A percentile compares a stretch with the other conserved stretches of the same genome.
These are phyloP conservation scores for Betula pendula DNA, from an alignment of 306 rosid species.

Conservation along the genomic window DNA sequence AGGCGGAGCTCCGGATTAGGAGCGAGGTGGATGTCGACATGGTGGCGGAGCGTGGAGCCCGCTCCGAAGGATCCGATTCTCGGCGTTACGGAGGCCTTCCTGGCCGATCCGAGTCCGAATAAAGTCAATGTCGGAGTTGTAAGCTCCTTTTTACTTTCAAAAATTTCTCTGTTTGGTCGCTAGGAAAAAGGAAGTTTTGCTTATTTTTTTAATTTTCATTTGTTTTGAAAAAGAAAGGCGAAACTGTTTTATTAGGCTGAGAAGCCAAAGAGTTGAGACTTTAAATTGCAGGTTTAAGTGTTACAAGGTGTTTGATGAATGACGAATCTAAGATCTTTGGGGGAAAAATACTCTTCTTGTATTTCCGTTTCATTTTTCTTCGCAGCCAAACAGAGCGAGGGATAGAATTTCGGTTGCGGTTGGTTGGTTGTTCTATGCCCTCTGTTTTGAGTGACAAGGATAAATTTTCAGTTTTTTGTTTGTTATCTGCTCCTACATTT, in stretches of 20 bases:
- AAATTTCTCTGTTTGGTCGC: not conserved
- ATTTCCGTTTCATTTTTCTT: not conserved
- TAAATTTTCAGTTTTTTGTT: not conserved
- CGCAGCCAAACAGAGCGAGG: not conserved
- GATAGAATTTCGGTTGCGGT: not conserved
- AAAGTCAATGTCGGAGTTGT: slow-evolving; percentile 98
- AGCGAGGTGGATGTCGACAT: slow-evolving; percentile 65
- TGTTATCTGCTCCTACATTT: not conserved
- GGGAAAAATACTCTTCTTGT: not conserved
- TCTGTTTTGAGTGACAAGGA: not conserved
- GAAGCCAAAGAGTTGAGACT: not conserved
- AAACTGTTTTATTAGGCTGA: slow-evolving; percentile 15
- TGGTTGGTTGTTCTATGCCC: not conserved
- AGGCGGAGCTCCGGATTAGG: slow-evolving; percentile 48
- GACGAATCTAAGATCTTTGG: not conserved
- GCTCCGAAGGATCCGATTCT: slow-evolving; percentile 98
- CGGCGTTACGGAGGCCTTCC: slow-evolving; percentile 95
- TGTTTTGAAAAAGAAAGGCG: not conserved
- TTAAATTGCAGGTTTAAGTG: not conserved
- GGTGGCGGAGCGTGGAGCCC: slow-evolving; percentile 76
- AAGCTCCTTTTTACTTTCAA: slow-evolving; percentile 34
- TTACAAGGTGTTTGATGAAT: not conserved
- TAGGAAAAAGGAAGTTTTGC: too few relatives aligned
- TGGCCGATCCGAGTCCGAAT: slow-evolving; percentile 83
- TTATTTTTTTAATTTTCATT: not conserved